A percentile compares a stretch with the other conserved stretches of the same genome.
Conservation (phyloP, 129 eudicot genomes). For the Pseudognaphalium luteoalbum region DNA sequence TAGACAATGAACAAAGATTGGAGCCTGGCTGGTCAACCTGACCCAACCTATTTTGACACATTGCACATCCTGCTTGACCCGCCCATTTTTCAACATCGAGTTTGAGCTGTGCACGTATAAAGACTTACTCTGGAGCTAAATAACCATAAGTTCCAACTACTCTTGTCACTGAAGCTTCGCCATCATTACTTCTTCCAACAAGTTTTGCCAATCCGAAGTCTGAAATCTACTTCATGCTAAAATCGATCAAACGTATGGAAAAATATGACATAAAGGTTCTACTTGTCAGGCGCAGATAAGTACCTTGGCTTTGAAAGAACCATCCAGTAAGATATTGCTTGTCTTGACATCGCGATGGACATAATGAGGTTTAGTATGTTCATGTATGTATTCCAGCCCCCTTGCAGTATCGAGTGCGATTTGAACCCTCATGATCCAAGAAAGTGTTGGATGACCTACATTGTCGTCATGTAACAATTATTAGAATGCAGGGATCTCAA, state of each 20-base stretch:
- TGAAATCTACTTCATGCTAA: conserved; percentile 54
- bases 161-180: conserved; percentile 75
- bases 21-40: background rate
- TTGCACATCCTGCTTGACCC: background rate
- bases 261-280: background rate
- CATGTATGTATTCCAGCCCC: conserved; percentile 94
- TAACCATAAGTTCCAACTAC: conserved; percentile 97
- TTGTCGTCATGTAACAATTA: conserved; percentile 2
- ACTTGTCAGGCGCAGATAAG: background rate
- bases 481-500: background rate
- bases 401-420: conserved; percentile 95
- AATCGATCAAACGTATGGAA: conserved; percentile 22
- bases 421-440: conserved; percentile 92
- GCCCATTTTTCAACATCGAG: background rate
- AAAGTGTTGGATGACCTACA: conserved; percentile 76
- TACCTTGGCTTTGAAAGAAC: conserved; percentile 88
- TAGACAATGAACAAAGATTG: too few relatives aligned
- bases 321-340: conserved; percentile 89
- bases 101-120: background rate
- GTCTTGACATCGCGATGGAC: conserved; percentile 94
- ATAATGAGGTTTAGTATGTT: conserved; percentile 93
- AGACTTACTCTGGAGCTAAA: conserved; percentile 93
- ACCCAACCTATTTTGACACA: background rate
- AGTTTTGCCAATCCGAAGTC: conserved; percentile 95
- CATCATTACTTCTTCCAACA: conserved; percentile 59